Evolutionary conservation across 345 rosid species (phyloP).

Genomic region (Rubroshorea leprosula): DNA sequence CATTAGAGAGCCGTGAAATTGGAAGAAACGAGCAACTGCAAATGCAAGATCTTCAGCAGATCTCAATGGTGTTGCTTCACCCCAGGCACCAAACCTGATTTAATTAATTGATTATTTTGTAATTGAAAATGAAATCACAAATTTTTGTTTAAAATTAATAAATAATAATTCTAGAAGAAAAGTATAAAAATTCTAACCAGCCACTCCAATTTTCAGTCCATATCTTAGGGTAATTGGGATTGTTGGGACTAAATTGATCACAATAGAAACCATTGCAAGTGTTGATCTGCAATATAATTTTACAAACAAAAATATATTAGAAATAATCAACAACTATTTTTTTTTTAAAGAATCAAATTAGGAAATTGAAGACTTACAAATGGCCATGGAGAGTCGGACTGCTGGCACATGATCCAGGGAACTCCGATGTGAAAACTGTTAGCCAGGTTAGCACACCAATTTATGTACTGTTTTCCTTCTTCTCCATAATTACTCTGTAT

Average conservation of each 20-base stretch:
- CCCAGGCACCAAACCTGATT: constrained; percentile 38
- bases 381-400: constrained; percentile 52
- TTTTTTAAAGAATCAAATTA: no score
- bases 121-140: no score
- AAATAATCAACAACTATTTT: no score
- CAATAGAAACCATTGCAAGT: constrained; percentile 62
- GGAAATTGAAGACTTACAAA: constrained; percentile 34
- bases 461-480: constrained; percentile 48
- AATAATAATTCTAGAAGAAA: no score
- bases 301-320: background rate
- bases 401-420: constrained; percentile 92
- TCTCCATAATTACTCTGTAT: constrained; percentile 59
- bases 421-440: constrained; percentile 48
- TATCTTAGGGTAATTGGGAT: constrained; percentile 43
- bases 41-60: constrained; percentile 50
- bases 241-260: constrained; percentile 35
- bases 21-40: constrained; percentile 43
- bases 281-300: constrained; percentile 26
- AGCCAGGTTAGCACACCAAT: constrained; percentile 81
- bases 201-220: constrained; percentile 77
- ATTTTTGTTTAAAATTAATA: no score
- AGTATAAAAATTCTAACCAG: no score
- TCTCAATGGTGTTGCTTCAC: constrained; percentile 36
- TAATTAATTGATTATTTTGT: no score
- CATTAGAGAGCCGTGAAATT: constrained; percentile 30